Evolutionary conservation across 2,329 filamentous ascomycete genomes (phyloP).

Genomic region (Cyphellophora attinorum): DNA sequence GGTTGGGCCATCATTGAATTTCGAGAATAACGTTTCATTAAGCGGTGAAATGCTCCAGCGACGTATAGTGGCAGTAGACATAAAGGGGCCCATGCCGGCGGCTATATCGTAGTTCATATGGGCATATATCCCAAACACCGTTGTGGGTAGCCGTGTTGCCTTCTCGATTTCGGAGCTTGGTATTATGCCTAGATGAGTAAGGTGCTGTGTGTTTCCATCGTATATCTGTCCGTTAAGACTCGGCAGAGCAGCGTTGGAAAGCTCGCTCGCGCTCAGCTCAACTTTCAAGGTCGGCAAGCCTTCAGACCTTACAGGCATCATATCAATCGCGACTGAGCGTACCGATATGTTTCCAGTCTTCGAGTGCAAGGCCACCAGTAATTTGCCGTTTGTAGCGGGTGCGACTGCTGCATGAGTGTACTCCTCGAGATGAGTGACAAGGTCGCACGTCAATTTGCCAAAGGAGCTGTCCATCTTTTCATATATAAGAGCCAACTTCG

Average conservation of each 20-base stretch:
- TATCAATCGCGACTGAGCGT: conserved; percentile 15
- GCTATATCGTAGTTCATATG: conserved; percentile 42
- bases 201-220: conserved; percentile 37
- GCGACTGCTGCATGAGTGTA: conserved; percentile 34
- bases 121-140: conserved; percentile 66
- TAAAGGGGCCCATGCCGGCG: conserved; percentile 49
- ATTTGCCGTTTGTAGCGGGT: conserved; percentile 23
- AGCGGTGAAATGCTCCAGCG: conserved; percentile 69
- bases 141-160: conserved; percentile 49
- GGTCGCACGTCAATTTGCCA: conserved; percentile 47
- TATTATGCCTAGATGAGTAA: conserved; percentile 68
- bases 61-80: conserved; percentile 64
- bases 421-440: conserved; percentile 6
- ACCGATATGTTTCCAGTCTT: conserved; percentile 10
- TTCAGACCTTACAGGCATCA: conserved; percentile 29
- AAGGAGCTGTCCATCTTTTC: conserved; percentile 64
- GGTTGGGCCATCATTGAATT: conserved; percentile 63
- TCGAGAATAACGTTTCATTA: conserved; percentile 58
- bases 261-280: conserved; percentile 8
- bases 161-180: conserved; percentile 50
- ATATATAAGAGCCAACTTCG: conserved; percentile 66
- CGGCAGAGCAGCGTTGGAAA: conserved; percentile 5
- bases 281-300: conserved; percentile 18
- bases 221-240: conserved; percentile 23
- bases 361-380: conserved; percentile 15